Percentiles rank a stretch among this genome's conserved stretches.
Evolutionary conservation across 352 stramenopile genomes (phyloP).

Genomic region (Blastocystis sp.): DNA sequence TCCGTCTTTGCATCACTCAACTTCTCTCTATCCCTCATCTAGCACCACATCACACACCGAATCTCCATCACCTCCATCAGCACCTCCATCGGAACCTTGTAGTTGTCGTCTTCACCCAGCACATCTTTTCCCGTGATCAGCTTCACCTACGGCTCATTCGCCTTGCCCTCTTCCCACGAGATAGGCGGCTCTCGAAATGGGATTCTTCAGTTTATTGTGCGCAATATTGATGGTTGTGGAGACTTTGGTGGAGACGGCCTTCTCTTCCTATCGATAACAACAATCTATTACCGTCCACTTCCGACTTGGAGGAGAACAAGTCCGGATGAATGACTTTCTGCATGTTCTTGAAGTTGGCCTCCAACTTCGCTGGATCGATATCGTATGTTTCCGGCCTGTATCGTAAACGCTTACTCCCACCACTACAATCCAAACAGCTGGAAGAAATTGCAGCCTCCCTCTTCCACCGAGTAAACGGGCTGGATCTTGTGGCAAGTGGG

Average conservation of each 20-base stretch:
- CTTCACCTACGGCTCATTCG: constrained; percentile 37
- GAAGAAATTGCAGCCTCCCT: constrained; percentile 63
- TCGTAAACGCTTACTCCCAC: not conserved
- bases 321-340: constrained; percentile 65
- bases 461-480: constrained; percentile 53
- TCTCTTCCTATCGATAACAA: constrained; percentile 53
- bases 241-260: constrained; percentile 43
- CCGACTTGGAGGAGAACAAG: constrained; percentile 62
- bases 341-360: constrained; percentile 62
- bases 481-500: constrained; percentile 68
- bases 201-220: constrained; percentile 69
- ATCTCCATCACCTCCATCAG: constrained; percentile 67
- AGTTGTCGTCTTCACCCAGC: constrained; percentile 59
- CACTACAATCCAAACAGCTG: constrained; percentile 55
- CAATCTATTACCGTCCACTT: not conserved
- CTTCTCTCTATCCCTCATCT: not conserved
- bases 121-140: constrained; percentile 53
- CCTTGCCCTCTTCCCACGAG: not conserved
- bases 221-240: constrained; percentile 62
- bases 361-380: constrained; percentile 45
- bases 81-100: constrained; percentile 59
- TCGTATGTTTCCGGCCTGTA: constrained; percentile 57
- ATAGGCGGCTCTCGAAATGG: constrained; percentile 54
- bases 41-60: not conserved
- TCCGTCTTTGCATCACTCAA: constrained; percentile 55